Evolutionary conservation across 768 basidiomycete species (phyloP), one percentile per base, ranked within the genome.

Genomic region (Asterophora parasitica): DNA sequence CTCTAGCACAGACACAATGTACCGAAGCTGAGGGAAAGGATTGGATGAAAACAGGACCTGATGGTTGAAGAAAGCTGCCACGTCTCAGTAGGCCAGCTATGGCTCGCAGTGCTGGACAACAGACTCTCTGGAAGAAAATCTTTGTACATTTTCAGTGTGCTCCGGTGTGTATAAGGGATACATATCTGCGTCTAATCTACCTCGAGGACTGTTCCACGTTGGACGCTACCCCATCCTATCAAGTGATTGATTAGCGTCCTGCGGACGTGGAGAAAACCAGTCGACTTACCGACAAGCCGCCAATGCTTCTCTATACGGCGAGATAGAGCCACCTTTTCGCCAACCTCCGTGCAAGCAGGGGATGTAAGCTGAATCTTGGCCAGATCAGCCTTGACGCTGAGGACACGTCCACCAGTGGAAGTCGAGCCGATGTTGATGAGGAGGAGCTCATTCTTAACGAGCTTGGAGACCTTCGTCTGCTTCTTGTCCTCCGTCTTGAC

Each of bases 401-500:
- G 69, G 11, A 99, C 93, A 33, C 94, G 86, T 27, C 96, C 95
- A 51, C 96, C 96, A 2, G 93, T 95, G 3, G 94, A 96, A 1
- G 93, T 97, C 16, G 92, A 95, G 15, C 95, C 94, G 49, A 99
- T 97, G 73, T 98, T 98, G 75, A 99, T 94, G 52, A 98, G 79
- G 2, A 97, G 70, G 2, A 94, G 77, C 69, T 96, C 94, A 67
- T 86, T 87, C 70, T 95, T 95, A 49, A 82, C 77, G 37, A 96
- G 78, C 66, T 96, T 96, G 44, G 89, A 76, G 17, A 92, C 90
- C 68, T 93, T 99, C 16, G 96, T 96, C 65, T 94, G 91, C 66
- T 97, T 99, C 75, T 94, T 96, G 73, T 98, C 96, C 67, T 97
- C 95, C 17, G 93, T 92, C 68, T 94, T 93, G 53, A 99, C 96